phyloP scores from a whole-genome alignment of 2,329 filamentous ascomycete genomes.

The Paracoccidioides lutzii region DNA sequence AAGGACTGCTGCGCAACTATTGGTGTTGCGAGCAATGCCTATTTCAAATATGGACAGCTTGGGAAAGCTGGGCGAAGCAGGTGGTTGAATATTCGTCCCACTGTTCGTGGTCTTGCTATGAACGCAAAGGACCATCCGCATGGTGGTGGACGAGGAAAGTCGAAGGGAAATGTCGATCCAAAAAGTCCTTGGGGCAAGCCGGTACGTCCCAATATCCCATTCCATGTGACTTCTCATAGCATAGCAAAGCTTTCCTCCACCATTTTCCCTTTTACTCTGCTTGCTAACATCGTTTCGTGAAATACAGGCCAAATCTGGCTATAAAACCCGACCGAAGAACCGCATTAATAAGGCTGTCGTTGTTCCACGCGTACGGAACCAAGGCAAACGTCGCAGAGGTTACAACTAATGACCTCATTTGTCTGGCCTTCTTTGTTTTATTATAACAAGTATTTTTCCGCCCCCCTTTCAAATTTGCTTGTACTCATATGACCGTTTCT shows the following conservation, averaged over 20 bases:
- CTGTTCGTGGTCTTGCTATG: constrained; percentile 96
- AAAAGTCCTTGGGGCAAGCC: constrained; percentile 94
- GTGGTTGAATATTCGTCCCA: constrained; percentile 89
- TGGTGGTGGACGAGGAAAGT: constrained; percentile 97
- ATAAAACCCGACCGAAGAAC: constrained; percentile 79
- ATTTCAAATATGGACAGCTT: constrained; percentile 78
- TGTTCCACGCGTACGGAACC: constrained; percentile 68
- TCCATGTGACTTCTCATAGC: background rate
- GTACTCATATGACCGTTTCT: background rate
- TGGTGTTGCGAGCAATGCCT: constrained; percentile 83
- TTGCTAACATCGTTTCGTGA: constrained; percentile 8
- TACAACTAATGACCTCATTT: constrained; percentile 36
- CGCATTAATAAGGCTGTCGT: constrained; percentile 91
- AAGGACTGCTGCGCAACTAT: constrained; percentile 91
- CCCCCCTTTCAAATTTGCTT: background rate
- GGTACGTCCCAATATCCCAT: constrained; percentile 44
- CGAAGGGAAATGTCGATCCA: constrained; percentile 92
- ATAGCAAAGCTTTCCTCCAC: background rate
- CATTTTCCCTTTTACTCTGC: constrained; percentile 5
- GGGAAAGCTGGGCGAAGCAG: constrained; percentile 90
- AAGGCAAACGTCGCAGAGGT: constrained; percentile 67
- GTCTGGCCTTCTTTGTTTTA: background rate
- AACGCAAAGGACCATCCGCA: constrained; percentile 98
- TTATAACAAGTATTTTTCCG: background rate
- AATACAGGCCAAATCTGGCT: constrained; percentile 44